phyloP scores from a whole-genome alignment of 2,329 filamentous ascomycete species.

The Sphaerostilbella broomeana region DNA sequence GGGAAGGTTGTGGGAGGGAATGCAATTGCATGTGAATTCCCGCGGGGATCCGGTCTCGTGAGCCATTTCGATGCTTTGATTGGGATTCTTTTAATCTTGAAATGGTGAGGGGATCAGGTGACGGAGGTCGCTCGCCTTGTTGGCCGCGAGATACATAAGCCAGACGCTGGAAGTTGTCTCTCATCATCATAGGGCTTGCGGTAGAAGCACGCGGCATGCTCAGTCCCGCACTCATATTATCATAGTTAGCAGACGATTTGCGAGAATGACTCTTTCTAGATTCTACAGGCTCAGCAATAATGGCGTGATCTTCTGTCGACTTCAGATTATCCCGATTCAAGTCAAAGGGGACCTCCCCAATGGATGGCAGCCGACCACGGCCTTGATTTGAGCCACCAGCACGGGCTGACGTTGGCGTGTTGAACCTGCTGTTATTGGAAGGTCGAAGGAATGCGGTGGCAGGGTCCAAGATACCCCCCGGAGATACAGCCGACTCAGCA shows the following conservation, averaged over 20 bases:
- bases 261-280: conserved; percentile 28
- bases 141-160: conserved; percentile 24
- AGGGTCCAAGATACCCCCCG: conserved; percentile 54
- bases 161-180: conserved; percentile 37
- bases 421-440: conserved; percentile 60
- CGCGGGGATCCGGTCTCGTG: conserved; percentile 70
- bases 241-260: conserved; percentile 35
- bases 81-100: conserved; percentile 53
- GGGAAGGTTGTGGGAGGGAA: conserved; percentile 44
- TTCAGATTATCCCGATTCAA: conserved; percentile 26
- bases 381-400: conserved; percentile 53
- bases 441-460: conserved; percentile 63
- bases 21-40: conserved; percentile 61
- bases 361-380: conserved; percentile 66
- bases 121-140: conserved; percentile 50
- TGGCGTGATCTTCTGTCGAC: conserved; percentile 19
- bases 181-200: conserved; percentile 59
- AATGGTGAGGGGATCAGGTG: conserved; percentile 53
- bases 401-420: conserved; percentile 60
- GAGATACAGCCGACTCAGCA: conserved; percentile 61
- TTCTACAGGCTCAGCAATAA: conserved; percentile 22
- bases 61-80: conserved; percentile 58
- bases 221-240: conserved; percentile 35
- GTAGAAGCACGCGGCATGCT: conserved; percentile 59
- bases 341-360: conserved; percentile 51